Evolutionary conservation across 768 basidiomycete species (phyloP), one percentile per base, ranked within the genome.

Genomic region (Gloeopeniophorella convolvens): DNA sequence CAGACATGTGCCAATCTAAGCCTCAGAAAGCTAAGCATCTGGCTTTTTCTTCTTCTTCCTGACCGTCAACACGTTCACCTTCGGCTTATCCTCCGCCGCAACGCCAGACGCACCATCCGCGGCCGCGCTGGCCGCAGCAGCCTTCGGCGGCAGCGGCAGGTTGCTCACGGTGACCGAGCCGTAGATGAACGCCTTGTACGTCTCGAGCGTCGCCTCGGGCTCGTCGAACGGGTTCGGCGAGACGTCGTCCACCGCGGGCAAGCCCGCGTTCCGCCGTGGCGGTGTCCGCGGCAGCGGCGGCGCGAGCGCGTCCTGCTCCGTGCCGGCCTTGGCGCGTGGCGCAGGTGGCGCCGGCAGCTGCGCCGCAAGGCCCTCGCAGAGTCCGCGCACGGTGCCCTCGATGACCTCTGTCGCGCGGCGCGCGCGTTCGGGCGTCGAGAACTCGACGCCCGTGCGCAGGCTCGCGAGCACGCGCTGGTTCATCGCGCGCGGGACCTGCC

Each of bases 371-470:
- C 81, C 83, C 56, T 83, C 84, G 64, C 87, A 90, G 28, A 89
- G 67, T 3, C 85, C 82, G 57, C 73, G 73, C 54, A 90, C 80
- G 11, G 80, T 71, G 27, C 72, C 72, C 65, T 88, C 81, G 59
- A 94, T 68, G 34, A 81, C 77, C 62, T 81, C 80, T 23, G 88
- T 90, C 13, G 78, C 84, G 59, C 80, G 77, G 52, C 78, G 65
- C 15, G 85, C 77, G 48, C 79, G 75, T 45, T 83, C 82, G 10
- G 66, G 62, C 8, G 76, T 82, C 31, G 82, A 81, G 65, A 93
- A 94, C 64, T 93, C 89, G 56, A 85, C 78, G 32, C 83, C 79
- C 18, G 75, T 86, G 64, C 82, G 72, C 57, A 95, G 70, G 42
- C 80, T 78, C 20, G 75, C 71, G 59, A 86, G 63, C 18, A 96